Evolutionary conservation across 768 basidiomycete species (phyloP).

Genomic region (Rhodotorula toruloides): DNA sequence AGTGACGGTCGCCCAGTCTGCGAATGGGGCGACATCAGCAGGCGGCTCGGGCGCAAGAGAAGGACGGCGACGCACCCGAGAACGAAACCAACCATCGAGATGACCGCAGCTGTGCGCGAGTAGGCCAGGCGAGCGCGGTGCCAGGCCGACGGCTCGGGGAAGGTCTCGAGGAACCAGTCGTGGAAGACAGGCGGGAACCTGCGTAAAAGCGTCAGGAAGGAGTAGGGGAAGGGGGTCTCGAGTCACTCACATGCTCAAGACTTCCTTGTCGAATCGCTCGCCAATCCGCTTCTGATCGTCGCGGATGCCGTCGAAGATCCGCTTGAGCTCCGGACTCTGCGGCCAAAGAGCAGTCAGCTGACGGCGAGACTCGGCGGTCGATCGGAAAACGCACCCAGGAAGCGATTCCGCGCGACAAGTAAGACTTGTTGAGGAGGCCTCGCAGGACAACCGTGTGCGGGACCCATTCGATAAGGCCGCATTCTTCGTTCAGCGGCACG

Average conservation of each 20-base stretch:
- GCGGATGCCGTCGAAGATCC: constrained; percentile 43
- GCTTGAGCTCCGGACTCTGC: constrained; percentile 46
- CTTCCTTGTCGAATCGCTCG: constrained; percentile 48
- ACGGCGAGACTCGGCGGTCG: no score
- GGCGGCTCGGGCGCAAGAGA: background rate
- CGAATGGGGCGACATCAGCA: background rate
- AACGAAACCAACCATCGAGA: constrained; percentile 98
- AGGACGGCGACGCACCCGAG: constrained; percentile 61
- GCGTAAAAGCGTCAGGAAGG: constrained; percentile 15
- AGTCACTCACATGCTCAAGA: constrained; percentile 57
- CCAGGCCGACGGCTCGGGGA: constrained; percentile 95
- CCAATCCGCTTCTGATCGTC: constrained; percentile 41
- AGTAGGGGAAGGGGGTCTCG: background rate
- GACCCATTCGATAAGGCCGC: constrained; percentile 98
- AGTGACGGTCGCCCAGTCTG: constrained; percentile 95
- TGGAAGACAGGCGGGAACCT: constrained; percentile 84
- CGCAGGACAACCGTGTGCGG: constrained; percentile 82
- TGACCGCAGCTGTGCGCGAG: constrained; percentile 84
- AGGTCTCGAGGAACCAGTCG: constrained; percentile 95
- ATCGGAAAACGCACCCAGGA: constrained; percentile 52
- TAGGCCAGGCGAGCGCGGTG: constrained; percentile 79
- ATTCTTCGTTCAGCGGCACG: constrained; percentile 94
- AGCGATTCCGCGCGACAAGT: constrained; percentile 55
- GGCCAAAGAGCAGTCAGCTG: background rate
- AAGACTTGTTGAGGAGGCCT: constrained; percentile 63